phyloP scores from a whole-genome alignment of 73 alveolate species.

The Paramecium caudatum region DNA sequence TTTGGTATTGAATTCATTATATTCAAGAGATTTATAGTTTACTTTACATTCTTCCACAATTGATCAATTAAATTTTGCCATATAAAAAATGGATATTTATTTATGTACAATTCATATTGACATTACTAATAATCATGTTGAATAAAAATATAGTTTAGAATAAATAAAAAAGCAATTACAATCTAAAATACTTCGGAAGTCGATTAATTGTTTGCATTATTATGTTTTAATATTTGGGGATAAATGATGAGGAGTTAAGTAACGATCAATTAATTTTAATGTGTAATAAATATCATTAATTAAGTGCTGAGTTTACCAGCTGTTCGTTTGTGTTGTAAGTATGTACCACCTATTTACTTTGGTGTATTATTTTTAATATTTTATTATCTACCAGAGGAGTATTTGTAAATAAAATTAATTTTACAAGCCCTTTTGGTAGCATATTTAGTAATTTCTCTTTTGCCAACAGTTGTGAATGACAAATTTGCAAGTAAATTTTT shows the following conservation, averaged over 20 bases:
- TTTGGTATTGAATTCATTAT: neutral
- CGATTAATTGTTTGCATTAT: constrained; percentile 1
- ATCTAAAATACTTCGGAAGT: neutral
- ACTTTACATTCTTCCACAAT: neutral
- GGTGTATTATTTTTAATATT: neutral
- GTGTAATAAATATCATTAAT: neutral
- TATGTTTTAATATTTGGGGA: neutral
- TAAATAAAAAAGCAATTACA: neutral
- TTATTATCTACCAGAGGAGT: neutral
- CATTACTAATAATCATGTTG: neutral
- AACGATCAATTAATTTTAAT: constrained; percentile 3
- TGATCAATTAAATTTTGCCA: neutral
- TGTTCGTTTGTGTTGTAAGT: neutral
- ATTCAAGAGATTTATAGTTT: constrained; percentile 39
- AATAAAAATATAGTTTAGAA: neutral
- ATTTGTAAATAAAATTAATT: too few relatives aligned
- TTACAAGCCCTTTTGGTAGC: too few relatives aligned
- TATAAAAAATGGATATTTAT: neutral
- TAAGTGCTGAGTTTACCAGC: neutral
- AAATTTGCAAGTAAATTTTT: neutral
- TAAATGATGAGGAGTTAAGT: neutral
- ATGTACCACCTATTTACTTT: neutral
- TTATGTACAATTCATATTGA: neutral
- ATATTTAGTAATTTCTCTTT: too few relatives aligned
- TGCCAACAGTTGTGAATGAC: neutral